These are phyloP conservation scores for Acacia pycnantha DNA, from an alignment of 331 rosid species.

Conservation along the genomic window DNA sequence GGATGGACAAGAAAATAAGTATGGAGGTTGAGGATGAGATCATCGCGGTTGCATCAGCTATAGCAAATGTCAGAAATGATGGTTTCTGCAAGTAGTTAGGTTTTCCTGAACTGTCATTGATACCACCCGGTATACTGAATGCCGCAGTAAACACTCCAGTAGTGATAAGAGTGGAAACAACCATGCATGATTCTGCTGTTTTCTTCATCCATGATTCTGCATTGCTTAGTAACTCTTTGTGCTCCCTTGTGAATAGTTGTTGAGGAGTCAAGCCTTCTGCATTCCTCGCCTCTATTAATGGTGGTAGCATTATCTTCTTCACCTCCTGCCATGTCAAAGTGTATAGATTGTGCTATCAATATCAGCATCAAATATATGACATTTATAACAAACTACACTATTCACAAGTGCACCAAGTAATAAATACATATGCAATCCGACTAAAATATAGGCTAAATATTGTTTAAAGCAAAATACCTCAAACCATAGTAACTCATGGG, in stretches of 20 bases:
- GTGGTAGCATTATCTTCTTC: constrained; percentile 28
- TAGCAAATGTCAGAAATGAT: not conserved
- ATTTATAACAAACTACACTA: no score
- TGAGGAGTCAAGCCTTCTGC: constrained; percentile 18
- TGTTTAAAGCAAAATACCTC: constrained; percentile 27
- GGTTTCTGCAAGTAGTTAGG: not conserved
- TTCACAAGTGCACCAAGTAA: not conserved
- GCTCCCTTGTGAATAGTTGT: constrained; percentile 20
- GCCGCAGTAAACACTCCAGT: not conserved
- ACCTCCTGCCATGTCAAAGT: constrained; percentile 26
- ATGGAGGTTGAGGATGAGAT: not conserved
- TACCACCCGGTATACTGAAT: not conserved
- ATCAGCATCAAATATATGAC: no score
- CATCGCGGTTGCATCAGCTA: not conserved
- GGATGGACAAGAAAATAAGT: not conserved
- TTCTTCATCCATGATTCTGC: constrained; percentile 35
- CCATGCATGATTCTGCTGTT: not conserved
- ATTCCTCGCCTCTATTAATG: constrained; percentile 14
- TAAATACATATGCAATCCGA: no score
- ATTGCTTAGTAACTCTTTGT: not conserved
- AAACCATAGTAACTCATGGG: constrained; percentile 36
- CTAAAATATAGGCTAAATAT: no score
- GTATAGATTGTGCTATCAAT: not conserved
- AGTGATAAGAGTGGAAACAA: not conserved
- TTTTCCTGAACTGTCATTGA: not conserved